Evolutionary conservation across 129 eudicot genomes (phyloP).

Genomic region (Saussurea involucrata): DNA sequence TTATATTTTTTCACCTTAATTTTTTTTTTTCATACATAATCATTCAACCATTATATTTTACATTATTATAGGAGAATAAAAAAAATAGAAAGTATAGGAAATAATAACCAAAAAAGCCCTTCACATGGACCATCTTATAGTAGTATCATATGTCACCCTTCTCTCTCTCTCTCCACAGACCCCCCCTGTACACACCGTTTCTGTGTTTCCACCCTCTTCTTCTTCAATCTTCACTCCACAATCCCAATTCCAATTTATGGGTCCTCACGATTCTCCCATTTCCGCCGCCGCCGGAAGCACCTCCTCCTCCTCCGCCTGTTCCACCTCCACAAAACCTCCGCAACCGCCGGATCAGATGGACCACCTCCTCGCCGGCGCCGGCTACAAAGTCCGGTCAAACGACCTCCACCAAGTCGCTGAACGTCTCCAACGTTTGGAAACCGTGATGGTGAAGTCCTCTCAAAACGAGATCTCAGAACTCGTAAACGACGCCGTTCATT

Average conservation of each 20-base stretch:
- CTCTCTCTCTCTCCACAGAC: constrained; percentile 20
- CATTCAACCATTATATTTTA: no score
- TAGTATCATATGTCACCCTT: constrained; percentile 26
- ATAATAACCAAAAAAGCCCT: neutral
- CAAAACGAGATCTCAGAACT: constrained; percentile 33
- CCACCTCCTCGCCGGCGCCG: constrained; percentile 57
- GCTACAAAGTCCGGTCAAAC: constrained; percentile 48
- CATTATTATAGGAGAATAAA: neutral
- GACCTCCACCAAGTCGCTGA: constrained; percentile 63
- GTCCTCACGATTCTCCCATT: constrained; percentile 31
- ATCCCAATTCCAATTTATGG: constrained; percentile 10
- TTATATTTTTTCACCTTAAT: no score
- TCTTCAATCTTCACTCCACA: neutral
- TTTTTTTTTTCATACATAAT: no score
- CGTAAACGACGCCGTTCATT: constrained; percentile 47
- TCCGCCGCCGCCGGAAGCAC: constrained; percentile 29
- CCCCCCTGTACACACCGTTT: constrained; percentile 28
- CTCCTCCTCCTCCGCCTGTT: constrained; percentile 38
- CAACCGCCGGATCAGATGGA: constrained; percentile 43
- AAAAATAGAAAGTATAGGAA: constrained; percentile 21
- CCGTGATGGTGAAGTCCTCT: constrained; percentile 41
- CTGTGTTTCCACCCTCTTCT: neutral
- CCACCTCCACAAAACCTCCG: constrained; percentile 38
- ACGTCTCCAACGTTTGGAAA: constrained; percentile 47
- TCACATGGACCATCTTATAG: constrained; percentile 37